phyloP scores from a whole-genome alignment of 805 yeast species.

The Myxozyma melibiosi region DNA sequence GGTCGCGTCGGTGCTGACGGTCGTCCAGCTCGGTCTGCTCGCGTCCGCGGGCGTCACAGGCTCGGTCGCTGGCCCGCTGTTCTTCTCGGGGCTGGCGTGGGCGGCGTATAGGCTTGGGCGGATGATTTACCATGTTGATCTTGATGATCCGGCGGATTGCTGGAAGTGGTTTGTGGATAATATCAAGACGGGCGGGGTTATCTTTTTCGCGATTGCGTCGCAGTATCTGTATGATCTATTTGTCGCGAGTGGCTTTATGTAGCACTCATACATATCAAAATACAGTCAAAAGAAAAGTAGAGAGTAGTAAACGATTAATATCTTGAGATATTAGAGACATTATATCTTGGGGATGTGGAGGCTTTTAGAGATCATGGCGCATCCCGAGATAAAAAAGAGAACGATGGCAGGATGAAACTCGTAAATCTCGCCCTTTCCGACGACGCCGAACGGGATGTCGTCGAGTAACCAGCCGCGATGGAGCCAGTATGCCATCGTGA shows the following conservation, averaged over 20 bases:
- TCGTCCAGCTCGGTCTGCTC: conserved; percentile 66
- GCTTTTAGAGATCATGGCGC: conserved; percentile 88
- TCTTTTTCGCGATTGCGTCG: conserved; percentile 42
- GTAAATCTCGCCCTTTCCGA: conserved; percentile 55
- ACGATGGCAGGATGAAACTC: conserved; percentile 76
- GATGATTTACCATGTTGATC: conserved; percentile 73
- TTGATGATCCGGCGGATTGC: conserved; percentile 79
- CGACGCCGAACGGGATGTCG: conserved; percentile 67
- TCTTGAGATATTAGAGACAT: too few relatives aligned
- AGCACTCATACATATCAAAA: background rate
- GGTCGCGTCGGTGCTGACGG: conserved; percentile 63
- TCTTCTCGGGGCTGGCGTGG: conserved; percentile 60
- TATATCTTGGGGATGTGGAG: conserved; percentile 87
- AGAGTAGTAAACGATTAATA: too few relatives aligned
- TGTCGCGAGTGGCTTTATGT: background rate
- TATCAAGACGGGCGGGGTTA: conserved; percentile 58
- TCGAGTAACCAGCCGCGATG: conserved; percentile 47
- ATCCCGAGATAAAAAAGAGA: conserved; percentile 76
- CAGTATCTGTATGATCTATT: conserved; percentile 41
- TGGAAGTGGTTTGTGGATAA: conserved; percentile 80
- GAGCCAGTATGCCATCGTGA: conserved; percentile 69
- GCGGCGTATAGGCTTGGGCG: conserved; percentile 69
- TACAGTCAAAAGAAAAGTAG: too few relatives aligned
- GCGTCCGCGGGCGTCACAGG: conserved; percentile 65
- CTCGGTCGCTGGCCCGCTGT: conserved; percentile 83